These are phyloP conservation scores for Gnomoniopsis smithogilvyi DNA, from an alignment of 2,329 filamentous ascomycete species.

Conservation along the genomic window DNA sequence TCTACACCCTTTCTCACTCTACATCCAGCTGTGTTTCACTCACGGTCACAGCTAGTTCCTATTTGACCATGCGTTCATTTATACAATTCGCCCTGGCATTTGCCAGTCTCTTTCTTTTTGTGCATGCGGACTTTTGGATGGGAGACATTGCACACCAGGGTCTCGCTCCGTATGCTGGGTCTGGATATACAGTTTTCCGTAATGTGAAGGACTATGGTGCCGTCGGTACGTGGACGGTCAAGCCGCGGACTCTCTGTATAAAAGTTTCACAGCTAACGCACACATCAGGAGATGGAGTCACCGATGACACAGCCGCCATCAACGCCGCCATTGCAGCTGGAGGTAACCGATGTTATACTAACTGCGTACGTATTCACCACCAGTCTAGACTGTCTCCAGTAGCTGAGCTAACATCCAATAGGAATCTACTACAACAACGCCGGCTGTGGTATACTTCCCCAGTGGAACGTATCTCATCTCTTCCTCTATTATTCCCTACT, in stretches of 20 bases:
- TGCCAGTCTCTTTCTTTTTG: conserved; percentile 25
- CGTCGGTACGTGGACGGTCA: conserved; percentile 22
- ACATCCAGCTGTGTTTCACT: conserved; percentile 5
- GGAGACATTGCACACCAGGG: conserved; percentile 36
- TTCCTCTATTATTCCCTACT: conserved; percentile 68
- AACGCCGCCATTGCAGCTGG: conserved; percentile 37
- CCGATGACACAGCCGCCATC: conserved; percentile 45
- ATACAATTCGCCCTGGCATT: conserved; percentile 25
- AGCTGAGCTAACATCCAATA: conserved; percentile 21
- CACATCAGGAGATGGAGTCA: conserved; percentile 37
- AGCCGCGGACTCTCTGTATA: background rate
- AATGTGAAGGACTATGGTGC: conserved; percentile 48
- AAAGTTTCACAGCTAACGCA: background rate
- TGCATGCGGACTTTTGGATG: conserved; percentile 29
- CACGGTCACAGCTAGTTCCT: background rate
- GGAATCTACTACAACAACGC: conserved; percentile 37
- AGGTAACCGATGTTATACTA: conserved; percentile 37
- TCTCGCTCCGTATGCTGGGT: conserved; percentile 37
- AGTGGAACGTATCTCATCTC: conserved; percentile 66
- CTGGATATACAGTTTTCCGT: conserved; percentile 42
- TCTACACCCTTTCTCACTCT: background rate
- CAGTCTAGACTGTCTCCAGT: background rate
- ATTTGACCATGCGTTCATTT: conserved; percentile 25
- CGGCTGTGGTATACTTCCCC: conserved; percentile 42
- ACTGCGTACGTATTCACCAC: conserved; percentile 34